Base-by-base conservation (phyloP, 345 rosid genomes). In the Reutealis trisperma region DNA sequence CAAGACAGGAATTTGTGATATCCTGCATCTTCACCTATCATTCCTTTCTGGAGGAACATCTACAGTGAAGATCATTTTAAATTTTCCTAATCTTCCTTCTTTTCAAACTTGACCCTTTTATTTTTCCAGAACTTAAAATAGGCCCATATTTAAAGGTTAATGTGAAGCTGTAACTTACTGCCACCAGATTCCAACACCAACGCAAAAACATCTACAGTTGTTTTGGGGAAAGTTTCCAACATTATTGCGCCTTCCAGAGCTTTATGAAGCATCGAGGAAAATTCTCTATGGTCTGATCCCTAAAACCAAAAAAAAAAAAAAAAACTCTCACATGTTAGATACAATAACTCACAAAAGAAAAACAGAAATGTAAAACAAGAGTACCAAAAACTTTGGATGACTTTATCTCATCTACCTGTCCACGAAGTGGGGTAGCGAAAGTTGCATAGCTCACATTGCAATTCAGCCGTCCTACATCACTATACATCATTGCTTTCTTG, bases 141-240 rank as follows among this genome's bases (percentile, higher is more conserved):
- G 55, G 54, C n/a, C 67, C 18, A 47, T 21, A 57, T 66, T 54
- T 30, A 57, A 73, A 44, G 42, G 16, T 58, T 41, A 51, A 73
- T 14, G 22, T 61, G 65, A 76, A 75, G 34, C 54, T 7, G 66
- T 27, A 58, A 87, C 99, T 92, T 87, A 96, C 98, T 84, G 86
- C 99, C 99, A 73, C 97, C 98, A 79, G 98, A 93, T 84, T 93
- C 98, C 88, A 96, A 86, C 62, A 93, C 97, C 82, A 96, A 83
- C 0, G 97, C 99, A 83, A 93, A 96, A 62, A 96, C 94, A 84
- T 96, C 98, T 27, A 92, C 98, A 2, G 99, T 93, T 67, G 99
- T 90, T 86, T 96, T 93, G 11, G 98, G 99, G 74, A 93, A 93
- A 63, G 92, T 83, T 88, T 96, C 97, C 84, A 84, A 81, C 63